Evolutionary conservation across 441 rosid genomes (phyloP).

Genomic region (Pelargonium myrrhifolium): DNA sequence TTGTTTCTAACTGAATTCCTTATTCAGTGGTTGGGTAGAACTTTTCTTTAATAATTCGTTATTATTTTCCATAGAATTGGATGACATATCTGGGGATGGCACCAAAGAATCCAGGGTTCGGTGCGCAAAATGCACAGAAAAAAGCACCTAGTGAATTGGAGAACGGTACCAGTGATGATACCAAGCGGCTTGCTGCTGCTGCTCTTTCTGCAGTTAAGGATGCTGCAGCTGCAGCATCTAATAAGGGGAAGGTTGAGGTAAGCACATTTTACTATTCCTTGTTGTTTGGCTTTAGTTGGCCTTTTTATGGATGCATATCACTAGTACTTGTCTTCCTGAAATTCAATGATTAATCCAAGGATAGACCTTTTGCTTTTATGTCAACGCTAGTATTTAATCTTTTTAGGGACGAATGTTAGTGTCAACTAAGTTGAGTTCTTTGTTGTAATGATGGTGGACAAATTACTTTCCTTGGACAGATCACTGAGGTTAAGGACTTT

Average conservation of each 20-base stretch:
- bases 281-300: neutral
- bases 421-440: too few relatives aligned
- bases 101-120: neutral
- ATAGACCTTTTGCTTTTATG: too few relatives aligned
- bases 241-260: slow-evolving; percentile 74
- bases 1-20: neutral
- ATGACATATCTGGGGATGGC: neutral
- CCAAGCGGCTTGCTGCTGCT: neutral
- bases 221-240: slow-evolving; percentile 24
- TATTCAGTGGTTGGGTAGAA: too few relatives aligned
- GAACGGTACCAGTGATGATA: neutral
- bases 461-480: slow-evolving; percentile 30
- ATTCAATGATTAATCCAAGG: too few relatives aligned
- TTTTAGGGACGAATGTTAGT: neutral
- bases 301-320: neutral
- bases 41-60: too few relatives aligned
- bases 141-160: neutral
- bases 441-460: too few relatives aligned
- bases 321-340: too few relatives aligned
- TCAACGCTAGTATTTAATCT: too few relatives aligned
- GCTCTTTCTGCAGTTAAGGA: neutral
- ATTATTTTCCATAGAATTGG: neutral
- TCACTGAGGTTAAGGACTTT: slow-evolving; percentile 73
- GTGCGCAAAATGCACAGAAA: neutral
- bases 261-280: slow-evolving; percentile 10